Evolutionary conservation across 2,329 filamentous ascomycete species (phyloP), one percentile per base, ranked within the genome.

Genomic region (Cryoendolithus antarcticus): DNA sequence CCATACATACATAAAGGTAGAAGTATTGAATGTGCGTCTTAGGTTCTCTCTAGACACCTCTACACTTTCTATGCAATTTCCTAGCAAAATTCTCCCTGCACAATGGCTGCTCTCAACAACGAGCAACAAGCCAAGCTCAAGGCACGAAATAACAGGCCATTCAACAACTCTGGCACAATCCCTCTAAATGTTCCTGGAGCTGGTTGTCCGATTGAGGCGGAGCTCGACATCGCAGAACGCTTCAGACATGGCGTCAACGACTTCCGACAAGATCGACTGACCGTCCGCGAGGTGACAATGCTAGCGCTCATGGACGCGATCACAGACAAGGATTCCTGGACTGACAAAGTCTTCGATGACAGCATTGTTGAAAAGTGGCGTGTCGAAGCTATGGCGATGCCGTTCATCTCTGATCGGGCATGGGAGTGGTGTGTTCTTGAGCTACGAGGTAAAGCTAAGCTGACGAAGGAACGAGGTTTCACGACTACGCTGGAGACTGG

Each of bases 381-480:
- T 5, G 27, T 13, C 2, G 57, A 59, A 45, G 41, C 31, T 6
- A 43, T 35, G 9, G 9, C 9, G 3, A 9, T 39, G 31, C 29
- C 31, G 30, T 24, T 39, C 3, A 36, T 34, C 28, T 42, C 34
- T 13, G 6, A 10, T 12, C 42, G 44, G 55, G 56, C 37, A 31
- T 72, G 19, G 47, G 31, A 41, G 2, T 41, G 39, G 39, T 33
- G 34, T 21, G 6, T 41, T 1, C 21, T 57, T 6, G 72, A 75
- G 46, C 61, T 76, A 0, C 61, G 57, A 9, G 63, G 63, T 48
- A 74, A 76, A 48, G 69, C 70, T 1, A 49, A 48, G n/a, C 51
- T 65, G n/a, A 64, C 65, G 42, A 52, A 63, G 37, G 41, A 58
- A 4, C 60, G 58, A 10, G 53, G 60, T 2, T 55, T 69, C 8